Conservation (phyloP, 192 early-diverging fungal species). For the Irineochytrium annulatum region DNA sequence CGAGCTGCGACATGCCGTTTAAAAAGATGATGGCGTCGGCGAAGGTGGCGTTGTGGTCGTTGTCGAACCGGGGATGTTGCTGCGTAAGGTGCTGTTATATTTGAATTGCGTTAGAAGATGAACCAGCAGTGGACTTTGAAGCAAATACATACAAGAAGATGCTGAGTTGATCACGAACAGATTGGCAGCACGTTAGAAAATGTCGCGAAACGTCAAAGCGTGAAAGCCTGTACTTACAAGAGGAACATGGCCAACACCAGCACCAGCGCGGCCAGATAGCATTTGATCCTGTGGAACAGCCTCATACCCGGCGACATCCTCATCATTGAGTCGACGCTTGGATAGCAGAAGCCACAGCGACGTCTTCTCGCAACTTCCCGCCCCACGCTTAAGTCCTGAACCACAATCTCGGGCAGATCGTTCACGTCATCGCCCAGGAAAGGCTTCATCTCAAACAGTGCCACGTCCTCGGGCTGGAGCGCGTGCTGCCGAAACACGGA, state of each 20-base stretch:
- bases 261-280: slow-evolving; percentile 31
- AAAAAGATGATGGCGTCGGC: no score
- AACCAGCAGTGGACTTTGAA: no score
- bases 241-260: slow-evolving; percentile 30
- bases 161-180: no score
- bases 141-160: no score
- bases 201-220: no score
- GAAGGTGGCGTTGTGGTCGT: no score
- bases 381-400: slow-evolving; percentile 31
- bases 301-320: slow-evolving; percentile 6
- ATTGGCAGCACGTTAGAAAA: no score
- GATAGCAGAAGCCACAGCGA: slow-evolving; percentile 52
- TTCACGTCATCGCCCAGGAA: slow-evolving; percentile 37
- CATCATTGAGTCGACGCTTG: slow-evolving; percentile 14
- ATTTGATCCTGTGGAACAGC: slow-evolving; percentile 33
- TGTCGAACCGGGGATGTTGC: no score
- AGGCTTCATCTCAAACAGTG: slow-evolving; percentile 55
- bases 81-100: no score
- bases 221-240: slow-evolving; percentile 20
- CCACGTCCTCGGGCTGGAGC: slow-evolving; percentile 45
- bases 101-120: no score
- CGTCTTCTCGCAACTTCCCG: background rate
- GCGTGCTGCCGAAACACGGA: slow-evolving; percentile 48
- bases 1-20: no score
- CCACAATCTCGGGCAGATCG: slow-evolving; percentile 23